Base-by-base conservation (phyloP, 73 alveolate genomes). In the Paramecium caudatum region DNA sequence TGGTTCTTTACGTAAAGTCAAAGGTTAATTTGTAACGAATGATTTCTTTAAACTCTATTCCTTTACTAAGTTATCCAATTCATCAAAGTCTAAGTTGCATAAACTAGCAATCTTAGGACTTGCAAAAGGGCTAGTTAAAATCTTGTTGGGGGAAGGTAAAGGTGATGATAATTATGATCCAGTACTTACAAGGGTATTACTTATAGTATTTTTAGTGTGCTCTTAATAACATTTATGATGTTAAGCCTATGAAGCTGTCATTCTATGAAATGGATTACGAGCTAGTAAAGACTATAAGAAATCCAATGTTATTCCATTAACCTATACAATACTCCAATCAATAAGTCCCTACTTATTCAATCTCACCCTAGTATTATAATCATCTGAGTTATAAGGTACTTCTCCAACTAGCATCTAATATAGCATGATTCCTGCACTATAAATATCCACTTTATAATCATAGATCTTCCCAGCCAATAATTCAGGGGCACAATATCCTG, bases 401-500 rank as follows among this genome's bases (percentile, higher is more conserved):
- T 82, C 34, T 8, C 92, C 92, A 32, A 47, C 25, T 25, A 84
- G 5, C 86, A 84, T 61, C 3, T 33, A 17, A 84, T 25, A 84
- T 15, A 84, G 47, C 4, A 61, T 82, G 19, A 61, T 74, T 0
- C 92, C 92, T 9, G 92, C 47, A 30, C 68, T 25, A 34, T 23
- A 84, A 9, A 47, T 17, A 93, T 94, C 97, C 0, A 87, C 93
- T 45, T 90, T 69, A 39, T 41, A 65, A 68, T 93, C 96, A 90
- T 94, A 94, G 21, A 70, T 34, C 61, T 86, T 78, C 55, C 93
- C 78, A 33, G 78, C 45, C 23, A 94, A 37, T 2, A 94, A 49
- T 74, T 94, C 97, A 6, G 97, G 97, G 2, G 97, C 97, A 80
- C 90, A 87, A 92, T 93, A 94, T 36, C 95, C 94, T 3, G 95